Base-by-base conservation (phyloP, 2,329 filamentous ascomycete genomes). In the Pyrenophora seminiperda region DNA sequence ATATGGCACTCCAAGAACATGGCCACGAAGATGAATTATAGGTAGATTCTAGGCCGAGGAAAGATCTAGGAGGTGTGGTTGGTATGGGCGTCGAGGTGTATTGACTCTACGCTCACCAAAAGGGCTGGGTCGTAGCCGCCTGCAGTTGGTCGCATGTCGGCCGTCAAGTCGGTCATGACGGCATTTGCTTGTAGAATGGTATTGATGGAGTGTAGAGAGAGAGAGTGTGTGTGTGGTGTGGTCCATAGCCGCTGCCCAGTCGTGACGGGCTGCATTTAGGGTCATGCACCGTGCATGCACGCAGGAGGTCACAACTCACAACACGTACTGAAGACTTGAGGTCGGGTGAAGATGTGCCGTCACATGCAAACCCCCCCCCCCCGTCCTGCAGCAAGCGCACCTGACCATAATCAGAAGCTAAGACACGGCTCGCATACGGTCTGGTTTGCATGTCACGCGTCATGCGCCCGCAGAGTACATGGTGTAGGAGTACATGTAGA, bases 361-460 rank as follows among this genome's bases (percentile, higher is more conserved):
- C 22, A 20, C 41, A 50, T 45, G 30, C 31, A 22, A 41, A 27
- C 20, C 29, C 22, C 7, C 17, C 24, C 4, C 10, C 5, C 22
- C 5, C 7, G 4, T 17, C 5, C 17, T 24, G 6, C 10, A 32
- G 13, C 30, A 32, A 14, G 4, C 19, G 14, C 47, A 11, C 36
- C 17, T 45, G 41, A 41, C 41, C 30, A 33, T 32, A 32, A 27
- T 10, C 10, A 27, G 24, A 13, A 27, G 24, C 24, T 10, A 10
- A 27, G 24, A 27, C 9, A 27, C 24, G 24, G 24, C 24, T 27
- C 24, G 24, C 7, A 27, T 10, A 29, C 20, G 37, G 41, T 34
- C 34, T 41, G 36, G 51, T 56, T 47, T 53, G 47, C 56, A 37
- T 32, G 54, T 62, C 59, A 62, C 48, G 56, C 54, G 59, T 54